phyloP scores from a whole-genome alignment of 352 stramenopile genomes.

The Pythium sp. region DNA sequence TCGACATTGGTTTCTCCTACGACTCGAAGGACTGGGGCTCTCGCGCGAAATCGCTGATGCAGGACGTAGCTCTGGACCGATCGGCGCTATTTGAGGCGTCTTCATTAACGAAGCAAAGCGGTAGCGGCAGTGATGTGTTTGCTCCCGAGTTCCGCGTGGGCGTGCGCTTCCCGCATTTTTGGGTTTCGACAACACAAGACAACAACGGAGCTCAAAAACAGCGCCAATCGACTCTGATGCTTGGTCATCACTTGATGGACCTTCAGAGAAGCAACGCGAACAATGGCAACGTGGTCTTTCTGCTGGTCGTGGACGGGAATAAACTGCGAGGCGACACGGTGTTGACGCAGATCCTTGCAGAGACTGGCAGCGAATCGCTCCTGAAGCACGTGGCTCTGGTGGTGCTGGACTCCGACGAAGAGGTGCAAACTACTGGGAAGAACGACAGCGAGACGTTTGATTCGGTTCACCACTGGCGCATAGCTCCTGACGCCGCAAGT shows the following conservation, averaged over 20 bases:
- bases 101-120: conserved; percentile 1
- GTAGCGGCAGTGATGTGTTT: conserved; percentile 32
- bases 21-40: conserved; percentile 35
- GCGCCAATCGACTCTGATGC: conserved; percentile 51
- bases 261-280: conserved; percentile 15
- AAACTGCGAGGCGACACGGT: conserved; percentile 16
- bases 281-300: conserved; percentile 42
- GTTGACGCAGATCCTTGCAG: not conserved
- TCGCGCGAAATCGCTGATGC: conserved; percentile 56
- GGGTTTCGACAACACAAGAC: conserved; percentile 24
- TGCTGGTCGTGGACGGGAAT: conserved; percentile 45
- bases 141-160: conserved; percentile 44
- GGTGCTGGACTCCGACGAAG: conserved; percentile 29
- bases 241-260: conserved; percentile 24
- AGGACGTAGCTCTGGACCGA: conserved; percentile 47
- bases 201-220: not conserved
- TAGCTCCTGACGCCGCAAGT: conserved; percentile 23
- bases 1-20: conserved; percentile 85
- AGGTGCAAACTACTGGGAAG: not conserved
- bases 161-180: conserved; percentile 70
- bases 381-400: conserved; percentile 40
- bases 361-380: conserved; percentile 1
- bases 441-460: conserved; percentile 16
- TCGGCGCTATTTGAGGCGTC: conserved; percentile 41
- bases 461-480: conserved; percentile 31